These are phyloP conservation scores for Lizonia empirigonia DNA, from an alignment of 2,329 filamentous ascomycete species.

Conservation along the genomic window DNA sequence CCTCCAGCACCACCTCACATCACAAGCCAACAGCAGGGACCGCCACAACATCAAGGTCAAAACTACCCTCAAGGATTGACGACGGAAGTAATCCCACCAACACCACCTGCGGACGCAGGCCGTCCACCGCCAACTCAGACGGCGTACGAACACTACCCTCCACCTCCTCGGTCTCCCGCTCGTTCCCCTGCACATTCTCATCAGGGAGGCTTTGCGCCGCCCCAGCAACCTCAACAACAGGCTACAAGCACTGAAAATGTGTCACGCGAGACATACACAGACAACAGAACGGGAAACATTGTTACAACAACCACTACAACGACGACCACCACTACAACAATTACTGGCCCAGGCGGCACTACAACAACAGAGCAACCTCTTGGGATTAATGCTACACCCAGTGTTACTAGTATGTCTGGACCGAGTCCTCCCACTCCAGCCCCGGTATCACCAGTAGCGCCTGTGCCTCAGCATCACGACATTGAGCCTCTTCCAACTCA, in stretches of 20 bases:
- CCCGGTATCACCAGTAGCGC: constrained; percentile 18
- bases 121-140: constrained; percentile 6
- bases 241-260: constrained; percentile 34
- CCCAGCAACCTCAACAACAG: constrained; percentile 1
- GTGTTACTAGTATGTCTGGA: constrained; percentile 40
- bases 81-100: constrained; percentile 30
- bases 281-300: constrained; percentile 41
- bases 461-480: constrained; percentile 7
- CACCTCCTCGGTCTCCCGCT: constrained; percentile 6
- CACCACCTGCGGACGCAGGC: constrained; percentile 21
- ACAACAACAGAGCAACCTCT: constrained; percentile 42
- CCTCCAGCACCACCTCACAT: constrained; percentile 18
- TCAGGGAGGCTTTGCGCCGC: constrained; percentile 1
- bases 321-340: constrained; percentile 45
- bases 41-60: background rate
- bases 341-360: constrained; percentile 41
- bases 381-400: constrained; percentile 25
- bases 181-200: background rate
- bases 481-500: constrained; percentile 19
- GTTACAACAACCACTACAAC: constrained; percentile 46
- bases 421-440: constrained; percentile 43
- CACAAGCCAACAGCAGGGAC: background rate
- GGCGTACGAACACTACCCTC: constrained; percentile 8
- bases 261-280: constrained; percentile 38
- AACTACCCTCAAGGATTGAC: constrained; percentile 7